Percentiles rank a stretch among this genome's conserved stretches.
phyloP scores from a whole-genome alignment of 1,139 yeast species.

The Candida tropicalis region DNA sequence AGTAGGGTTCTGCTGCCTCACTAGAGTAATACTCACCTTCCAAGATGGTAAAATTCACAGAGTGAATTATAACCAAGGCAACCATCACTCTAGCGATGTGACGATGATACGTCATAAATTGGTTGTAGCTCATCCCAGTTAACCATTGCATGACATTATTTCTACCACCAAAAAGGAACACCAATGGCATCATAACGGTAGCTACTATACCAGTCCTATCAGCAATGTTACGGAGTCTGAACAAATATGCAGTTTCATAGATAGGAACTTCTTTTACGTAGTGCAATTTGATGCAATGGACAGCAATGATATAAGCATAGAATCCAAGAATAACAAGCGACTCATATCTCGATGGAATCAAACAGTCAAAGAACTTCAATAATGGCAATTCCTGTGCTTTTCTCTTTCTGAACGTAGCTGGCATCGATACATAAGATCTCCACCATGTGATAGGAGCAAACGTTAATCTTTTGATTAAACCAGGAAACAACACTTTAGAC shows the following conservation, averaged over 20 bases:
- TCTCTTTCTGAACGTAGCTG: constrained; percentile 28
- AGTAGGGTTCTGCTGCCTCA: constrained; percentile 22
- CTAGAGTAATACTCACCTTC: constrained; percentile 11
- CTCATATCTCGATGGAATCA: constrained; percentile 70
- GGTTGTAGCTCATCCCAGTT: constrained; percentile 41
- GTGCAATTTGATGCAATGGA: constrained; percentile 25
- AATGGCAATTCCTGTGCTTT: constrained; percentile 30
- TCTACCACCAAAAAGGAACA: constrained; percentile 44
- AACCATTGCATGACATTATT: constrained; percentile 46
- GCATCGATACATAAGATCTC: constrained; percentile 27
- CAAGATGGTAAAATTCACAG: constrained; percentile 39
- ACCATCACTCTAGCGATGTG: constrained; percentile 40
- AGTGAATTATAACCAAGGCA: constrained; percentile 33
- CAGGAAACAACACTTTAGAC: constrained; percentile 32
- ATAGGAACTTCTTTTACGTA: constrained; percentile 33
- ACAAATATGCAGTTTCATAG: constrained; percentile 18
- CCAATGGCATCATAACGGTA: constrained; percentile 33
- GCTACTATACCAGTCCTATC: constrained; percentile 39
- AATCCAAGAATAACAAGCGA: constrained; percentile 48
- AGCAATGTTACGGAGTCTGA: constrained; percentile 30
- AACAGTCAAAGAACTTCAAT: constrained; percentile 32
- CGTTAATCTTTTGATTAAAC: constrained; percentile 19
- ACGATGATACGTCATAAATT: constrained; percentile 39
- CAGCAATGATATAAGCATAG: constrained; percentile 37
- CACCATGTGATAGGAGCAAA: constrained; percentile 29